Conservation (phyloP, 257 asterid genomes). For the Ligustrum vulgare region DNA sequence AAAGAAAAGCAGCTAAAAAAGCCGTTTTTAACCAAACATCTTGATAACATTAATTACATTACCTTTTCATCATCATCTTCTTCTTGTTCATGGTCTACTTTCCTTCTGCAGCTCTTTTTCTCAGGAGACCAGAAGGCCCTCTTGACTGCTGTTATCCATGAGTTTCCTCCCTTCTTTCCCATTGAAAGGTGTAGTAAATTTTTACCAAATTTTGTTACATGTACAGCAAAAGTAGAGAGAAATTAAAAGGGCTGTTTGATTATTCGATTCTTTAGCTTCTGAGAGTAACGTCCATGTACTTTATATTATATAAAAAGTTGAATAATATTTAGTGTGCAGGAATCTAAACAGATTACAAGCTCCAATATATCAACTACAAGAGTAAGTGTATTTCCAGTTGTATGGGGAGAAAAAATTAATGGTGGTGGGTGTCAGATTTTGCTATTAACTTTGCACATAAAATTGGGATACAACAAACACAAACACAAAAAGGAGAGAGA, state of each 20-base stretch:
- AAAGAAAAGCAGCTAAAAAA: not conserved
- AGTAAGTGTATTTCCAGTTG: conserved; percentile 57
- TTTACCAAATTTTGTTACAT: conserved; percentile 22
- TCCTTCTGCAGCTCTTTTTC: conserved; percentile 55
- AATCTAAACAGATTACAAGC: conserved; percentile 29
- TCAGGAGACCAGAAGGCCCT: conserved; percentile 89
- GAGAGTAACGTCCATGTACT: conserved; percentile 10
- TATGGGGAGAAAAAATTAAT: conserved; percentile 39
- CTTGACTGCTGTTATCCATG: conserved; percentile 86
- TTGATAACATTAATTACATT: not conserved
- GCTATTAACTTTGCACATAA: conserved; percentile 20
- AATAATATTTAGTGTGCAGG: conserved; percentile 19
- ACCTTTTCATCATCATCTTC: conserved; percentile 71
- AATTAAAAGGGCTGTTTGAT: not conserved
- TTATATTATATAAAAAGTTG: conserved; percentile 12
- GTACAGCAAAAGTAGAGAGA: conserved; percentile 9
- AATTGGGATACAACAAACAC: conserved; percentile 21
- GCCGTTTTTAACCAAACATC: too few species aligned
- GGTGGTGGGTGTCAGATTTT: conserved; percentile 48
- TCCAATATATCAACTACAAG: conserved; percentile 35
- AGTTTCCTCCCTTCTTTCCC: conserved; percentile 68
- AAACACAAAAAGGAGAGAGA: conserved; percentile 30
- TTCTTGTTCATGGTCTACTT: conserved; percentile 51
- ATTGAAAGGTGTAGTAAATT: conserved; percentile 30
- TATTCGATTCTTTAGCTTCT: not conserved